Percentiles rank a stretch among this genome's conserved stretches.
These are phyloP conservation scores for Teunomyces cretensis DNA, from an alignment of 805 yeast genomes.

Conservation along the genomic window DNA sequence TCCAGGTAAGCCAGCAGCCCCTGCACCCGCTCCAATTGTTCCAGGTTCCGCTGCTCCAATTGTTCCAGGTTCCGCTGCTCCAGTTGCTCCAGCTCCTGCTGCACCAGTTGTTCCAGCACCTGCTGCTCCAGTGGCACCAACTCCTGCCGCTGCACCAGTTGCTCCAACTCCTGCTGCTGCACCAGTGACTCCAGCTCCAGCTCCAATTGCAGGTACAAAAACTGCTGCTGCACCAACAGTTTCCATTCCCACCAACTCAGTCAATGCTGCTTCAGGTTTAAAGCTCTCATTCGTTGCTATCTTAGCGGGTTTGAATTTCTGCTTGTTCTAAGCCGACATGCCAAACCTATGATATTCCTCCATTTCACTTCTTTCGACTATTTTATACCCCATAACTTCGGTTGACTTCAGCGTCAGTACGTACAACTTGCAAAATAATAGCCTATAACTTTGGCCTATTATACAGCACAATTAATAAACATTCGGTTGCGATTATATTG, in stretches of 20 bases:
- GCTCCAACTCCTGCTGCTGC: constrained; percentile 2
- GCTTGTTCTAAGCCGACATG: constrained; percentile 4
- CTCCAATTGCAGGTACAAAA: constrained; percentile 2
- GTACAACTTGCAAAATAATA: no score
- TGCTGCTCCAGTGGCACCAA: background rate
- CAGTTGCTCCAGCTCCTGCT: constrained; percentile 1
- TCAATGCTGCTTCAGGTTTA: constrained; percentile 9
- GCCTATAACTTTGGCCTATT: no score
- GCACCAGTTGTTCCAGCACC: constrained; percentile 6
- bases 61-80: constrained; percentile 3
- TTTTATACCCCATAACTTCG: background rate
- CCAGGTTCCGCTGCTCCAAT: constrained; percentile 4
- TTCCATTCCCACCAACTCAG: background rate
- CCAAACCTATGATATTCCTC: background rate
- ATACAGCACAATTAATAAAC: background rate
- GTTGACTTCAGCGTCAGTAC: background rate
- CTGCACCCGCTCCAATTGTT: background rate
- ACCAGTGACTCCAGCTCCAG: background rate
- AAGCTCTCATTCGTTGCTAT: constrained; percentile 8
- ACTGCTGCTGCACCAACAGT: background rate
- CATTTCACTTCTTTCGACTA: background rate
- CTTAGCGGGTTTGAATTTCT: constrained; percentile 8
- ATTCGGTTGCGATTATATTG: background rate
- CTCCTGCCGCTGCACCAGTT: constrained; percentile 1
- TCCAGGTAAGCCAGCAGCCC: background rate